Conservation (phyloP, 345 rosid species). For the Corymbia maculata region DNA sequence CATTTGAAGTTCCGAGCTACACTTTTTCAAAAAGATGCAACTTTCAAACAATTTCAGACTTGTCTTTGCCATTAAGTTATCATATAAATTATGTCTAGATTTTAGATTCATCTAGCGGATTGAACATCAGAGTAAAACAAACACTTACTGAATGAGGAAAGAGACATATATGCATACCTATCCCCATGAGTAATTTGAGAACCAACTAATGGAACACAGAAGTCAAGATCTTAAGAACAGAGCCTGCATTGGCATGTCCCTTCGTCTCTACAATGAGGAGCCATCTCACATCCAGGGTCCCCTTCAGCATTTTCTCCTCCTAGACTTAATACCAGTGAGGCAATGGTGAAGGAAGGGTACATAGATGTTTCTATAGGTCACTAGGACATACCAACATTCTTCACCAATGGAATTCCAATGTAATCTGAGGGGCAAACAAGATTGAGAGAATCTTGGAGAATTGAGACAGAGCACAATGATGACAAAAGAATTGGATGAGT, state of each 20-base stretch:
- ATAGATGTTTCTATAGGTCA: no score
- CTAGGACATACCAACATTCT: no score
- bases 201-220: neutral
- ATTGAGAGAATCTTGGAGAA: neutral
- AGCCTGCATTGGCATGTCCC: no score
- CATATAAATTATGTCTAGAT: neutral
- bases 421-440: neutral
- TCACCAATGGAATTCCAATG: no score
- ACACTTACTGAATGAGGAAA: neutral
- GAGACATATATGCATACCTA: neutral
- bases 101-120: neutral
- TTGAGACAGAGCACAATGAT: neutral
- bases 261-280: neutral
- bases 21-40: fast-evolving
- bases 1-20: fast-evolving
- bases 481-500: neutral
- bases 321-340: neutral
- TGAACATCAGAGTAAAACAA: neutral
- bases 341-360: no score
- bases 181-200: neutral
- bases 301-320: neutral
- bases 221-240: neutral
- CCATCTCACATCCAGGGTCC: neutral
- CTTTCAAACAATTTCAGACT: neutral
- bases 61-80: neutral